Evolutionary conservation across 352 stramenopile genomes (phyloP), one percentile per base, ranked within the genome.

Genomic region (Pythium utonaiense): DNA sequence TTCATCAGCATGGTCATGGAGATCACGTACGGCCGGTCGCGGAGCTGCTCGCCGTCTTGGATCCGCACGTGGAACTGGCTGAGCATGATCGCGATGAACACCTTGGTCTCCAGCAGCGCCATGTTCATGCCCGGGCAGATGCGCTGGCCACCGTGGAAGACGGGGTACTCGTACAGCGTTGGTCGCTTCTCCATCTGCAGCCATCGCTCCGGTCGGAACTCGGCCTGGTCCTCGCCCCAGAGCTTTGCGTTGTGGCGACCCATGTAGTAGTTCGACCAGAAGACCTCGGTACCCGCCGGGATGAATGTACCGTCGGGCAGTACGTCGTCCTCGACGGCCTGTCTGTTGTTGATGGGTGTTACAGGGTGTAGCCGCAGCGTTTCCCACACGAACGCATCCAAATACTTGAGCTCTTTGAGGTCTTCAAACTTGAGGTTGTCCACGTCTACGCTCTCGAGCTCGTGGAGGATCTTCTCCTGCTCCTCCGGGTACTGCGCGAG

Each of bases 261-360:
- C 77, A 94, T 94, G 45, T 70, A 83, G 70, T 80, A 95, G 36
- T 83, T 77, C 48, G 72, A 80, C 67, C 88, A 95, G 25, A 84
- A 68, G 14, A 92, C 50, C 14, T 84, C 77, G 3, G 71, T 73
- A 22, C 83, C 85, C 19, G 76, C 73, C 22, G 77, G 75, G 0
- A 95, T 73, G 44, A 86, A 86, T 3, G 80, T 90, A 16, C 80
- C 80, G 50, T 91, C 82, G 3, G 81, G 83, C 19, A 89, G 50
- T 9, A 77, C 58, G 44, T 93, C 81, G 56, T 90, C 83, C 1
- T 73, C 49, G 2, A 87, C 70, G 6, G 73, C 76, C 21, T 70
- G 62, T 63, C 88, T 88, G 52, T 81, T 69, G 49, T 92, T 89
- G 44, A 76, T 78, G 2, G 86, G 82, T 10, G 91, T 67, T n/a